Base-by-base conservation (phyloP, 106 monocot genomes). In the Platanthera zijinensis region DNA sequence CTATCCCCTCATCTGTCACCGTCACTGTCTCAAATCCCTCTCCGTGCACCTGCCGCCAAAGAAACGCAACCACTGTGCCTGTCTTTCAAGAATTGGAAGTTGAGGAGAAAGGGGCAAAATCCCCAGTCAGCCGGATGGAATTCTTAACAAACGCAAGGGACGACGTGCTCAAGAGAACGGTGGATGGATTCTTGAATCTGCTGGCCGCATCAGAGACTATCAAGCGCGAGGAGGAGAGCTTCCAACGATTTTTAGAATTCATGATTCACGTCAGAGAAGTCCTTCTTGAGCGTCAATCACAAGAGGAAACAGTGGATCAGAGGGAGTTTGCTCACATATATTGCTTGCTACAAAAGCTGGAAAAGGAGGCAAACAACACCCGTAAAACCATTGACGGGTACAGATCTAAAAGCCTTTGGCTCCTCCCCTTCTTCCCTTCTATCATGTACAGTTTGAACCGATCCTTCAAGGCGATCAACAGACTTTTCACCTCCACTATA, bases 11-110 rank as follows among this genome's bases (percentile, higher is more conserved):
- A 22, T 91, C 89, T 12, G 75, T 53, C 46, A 87, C 83, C 30
- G 80, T 80, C 74, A 82, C 82, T 9, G 69, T 74, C 28, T 87
- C 80, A n/a, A 11, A n/a, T 6, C 83, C 91, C 5, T 89, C 81
- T 11, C 82, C 84, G 5, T 74, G 83, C 10, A 89, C 85, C 7
- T 90, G 71, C 12, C 25, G 0, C 25, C 25, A 25, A 25, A 25
- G 25, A 25, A 25, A 25, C 25, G 25, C 25, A 0, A 25, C 25
- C 25, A 25, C 25, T 25, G 25, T 25, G 25, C 25, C 0, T 25
- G 25, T 25, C 25, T 25, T 0, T 25, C 25, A 25, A 25, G 0
- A 25, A 25, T 25, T 25, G 25, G 25, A 25, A 25, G 25, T 25
- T 25, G 25, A 25, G 25, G 25, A 25, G 0, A 25, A 25, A 25